Percentiles rank a stretch among this genome's conserved stretches.
phyloP scores from a whole-genome alignment of 352 stramenopile genomes.

The Phytophthora aleatoria region DNA sequence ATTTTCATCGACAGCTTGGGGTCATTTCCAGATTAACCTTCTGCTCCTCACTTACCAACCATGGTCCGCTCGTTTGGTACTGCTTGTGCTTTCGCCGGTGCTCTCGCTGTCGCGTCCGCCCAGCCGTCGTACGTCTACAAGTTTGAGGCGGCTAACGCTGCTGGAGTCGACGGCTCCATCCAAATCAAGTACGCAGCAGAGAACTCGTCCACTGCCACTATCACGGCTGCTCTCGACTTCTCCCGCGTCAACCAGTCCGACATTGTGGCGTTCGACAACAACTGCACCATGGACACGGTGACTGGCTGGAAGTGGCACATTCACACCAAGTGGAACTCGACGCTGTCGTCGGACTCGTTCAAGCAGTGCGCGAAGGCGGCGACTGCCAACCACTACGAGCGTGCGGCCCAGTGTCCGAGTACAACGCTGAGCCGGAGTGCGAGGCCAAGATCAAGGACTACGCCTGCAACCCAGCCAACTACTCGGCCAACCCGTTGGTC shows the following conservation, averaged over 20 bases:
- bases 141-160: slow-evolving; percentile 40
- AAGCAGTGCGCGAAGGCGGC: slow-evolving; percentile 43
- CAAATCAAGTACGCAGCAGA: slow-evolving; percentile 40
- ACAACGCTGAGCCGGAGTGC: slow-evolving; percentile 31
- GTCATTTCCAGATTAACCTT: slow-evolving; percentile 44
- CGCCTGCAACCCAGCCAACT: slow-evolving; percentile 46
- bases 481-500: slow-evolving; percentile 37
- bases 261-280: slow-evolving; percentile 34
- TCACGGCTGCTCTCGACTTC: slow-evolving; percentile 50
- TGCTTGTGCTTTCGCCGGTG: slow-evolving; percentile 15
- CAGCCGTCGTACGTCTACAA: slow-evolving; percentile 44
- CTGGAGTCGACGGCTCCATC: slow-evolving; percentile 41
- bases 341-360: slow-evolving; percentile 40
- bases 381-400: slow-evolving; percentile 55
- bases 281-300: slow-evolving; percentile 40
- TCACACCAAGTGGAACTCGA: slow-evolving; percentile 50
- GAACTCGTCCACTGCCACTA: slow-evolving; percentile 30
- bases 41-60: slow-evolving; percentile 35
- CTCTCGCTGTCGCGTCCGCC: slow-evolving; percentile 12
- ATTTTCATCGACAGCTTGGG: slow-evolving; percentile 34
- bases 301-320: slow-evolving; percentile 62
- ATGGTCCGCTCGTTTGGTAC: slow-evolving; percentile 18
- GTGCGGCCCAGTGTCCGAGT: slow-evolving; percentile 55
- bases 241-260: slow-evolving; percentile 25
- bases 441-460: slow-evolving; percentile 39